Conservation (phyloP, 352 stramenopile species). For the Phytophthora pinifolia region DNA sequence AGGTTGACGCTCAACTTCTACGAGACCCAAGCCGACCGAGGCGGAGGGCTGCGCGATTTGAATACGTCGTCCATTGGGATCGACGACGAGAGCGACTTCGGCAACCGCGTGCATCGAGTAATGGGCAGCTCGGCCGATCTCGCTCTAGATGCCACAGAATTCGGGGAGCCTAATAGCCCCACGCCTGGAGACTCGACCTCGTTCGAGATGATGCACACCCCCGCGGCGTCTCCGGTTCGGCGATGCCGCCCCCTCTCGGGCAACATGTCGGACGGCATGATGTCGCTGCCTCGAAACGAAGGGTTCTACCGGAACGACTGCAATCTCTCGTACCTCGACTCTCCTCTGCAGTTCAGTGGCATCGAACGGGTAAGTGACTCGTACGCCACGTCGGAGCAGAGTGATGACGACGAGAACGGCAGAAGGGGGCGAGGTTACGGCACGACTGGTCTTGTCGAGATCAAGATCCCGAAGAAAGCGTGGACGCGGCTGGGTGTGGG, state of each 20-base stretch:
- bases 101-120: conserved; percentile 17
- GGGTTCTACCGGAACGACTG: conserved; percentile 53
- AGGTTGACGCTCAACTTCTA: conserved; percentile 72
- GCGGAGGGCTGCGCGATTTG: conserved; percentile 26
- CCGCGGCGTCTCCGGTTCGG: conserved; percentile 41
- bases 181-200: conserved; percentile 53
- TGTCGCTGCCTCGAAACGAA: conserved; percentile 35
- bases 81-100: conserved; percentile 57
- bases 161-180: conserved; percentile 44
- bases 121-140: conserved; percentile 16
- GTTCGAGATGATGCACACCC: conserved; percentile 72
- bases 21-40: conserved; percentile 46
- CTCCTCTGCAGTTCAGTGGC: conserved; percentile 54
- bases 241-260: conserved; percentile 21
- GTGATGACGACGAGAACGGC: conserved; percentile 37
- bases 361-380: conserved; percentile 67
- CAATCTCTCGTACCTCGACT: conserved; percentile 45
- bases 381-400: conserved; percentile 63
- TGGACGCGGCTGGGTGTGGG: conserved; percentile 73
- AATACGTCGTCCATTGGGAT: conserved; percentile 54
- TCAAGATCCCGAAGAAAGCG: conserved; percentile 83
- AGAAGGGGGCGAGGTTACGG: conserved; percentile 34
- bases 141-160: conserved; percentile 25
- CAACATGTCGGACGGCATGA: conserved; percentile 32
- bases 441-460: conserved; percentile 64